A percentile compares a stretch with the other conserved stretches of the same genome.
phyloP scores from a whole-genome alignment of 1,284 basidiomycete species.

The Farysia itapuensis region DNA sequence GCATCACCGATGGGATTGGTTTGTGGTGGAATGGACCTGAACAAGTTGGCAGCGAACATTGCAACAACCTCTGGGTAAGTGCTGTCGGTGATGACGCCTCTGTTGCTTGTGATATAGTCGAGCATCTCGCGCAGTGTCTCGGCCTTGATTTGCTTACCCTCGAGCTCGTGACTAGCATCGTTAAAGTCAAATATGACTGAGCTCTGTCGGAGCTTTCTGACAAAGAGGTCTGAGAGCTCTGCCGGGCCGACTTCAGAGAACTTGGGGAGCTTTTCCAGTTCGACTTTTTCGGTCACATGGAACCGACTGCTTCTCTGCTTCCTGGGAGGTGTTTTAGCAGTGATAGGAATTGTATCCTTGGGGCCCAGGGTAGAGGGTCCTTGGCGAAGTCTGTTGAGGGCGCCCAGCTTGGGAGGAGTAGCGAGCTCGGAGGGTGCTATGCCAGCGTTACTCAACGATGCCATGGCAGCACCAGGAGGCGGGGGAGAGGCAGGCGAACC shows the following conservation, averaged over 20 bases:
- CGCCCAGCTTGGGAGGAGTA: conserved; percentile 47
- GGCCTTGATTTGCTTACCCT: conserved; percentile 98
- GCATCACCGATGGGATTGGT: conserved; percentile 97
- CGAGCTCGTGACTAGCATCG: conserved; percentile 90
- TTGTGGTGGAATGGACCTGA: conserved; percentile 98
- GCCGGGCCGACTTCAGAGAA: conserved; percentile 87
- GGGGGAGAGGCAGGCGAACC: conserved; percentile 44
- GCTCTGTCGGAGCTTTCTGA: conserved; percentile 94
- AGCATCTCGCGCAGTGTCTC: conserved; percentile 98
- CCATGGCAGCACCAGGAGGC: conserved; percentile 42
- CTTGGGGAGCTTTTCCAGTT: conserved; percentile 90
- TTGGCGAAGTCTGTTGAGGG: conserved; percentile 47
- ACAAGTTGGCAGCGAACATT: conserved; percentile 89
- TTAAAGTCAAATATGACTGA: conserved; percentile 98
- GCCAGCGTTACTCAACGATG: conserved; percentile 37
- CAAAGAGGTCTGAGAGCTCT: conserved; percentile 87
- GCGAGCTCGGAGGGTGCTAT: conserved; percentile 33
- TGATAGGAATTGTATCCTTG: conserved; percentile 57
- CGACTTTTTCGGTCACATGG: conserved; percentile 91
- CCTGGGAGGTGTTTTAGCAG: conserved; percentile 54
- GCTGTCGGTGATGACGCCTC: conserved; percentile 92
- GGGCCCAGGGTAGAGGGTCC: conserved; percentile 35
- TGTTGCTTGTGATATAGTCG: conserved; percentile 96
- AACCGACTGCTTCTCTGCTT: conserved; percentile 68
- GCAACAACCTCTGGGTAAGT: conserved; percentile 98